Evolutionary conservation across 345 rosid genomes (phyloP).

Genomic region (Lumnitzera racemosa): DNA sequence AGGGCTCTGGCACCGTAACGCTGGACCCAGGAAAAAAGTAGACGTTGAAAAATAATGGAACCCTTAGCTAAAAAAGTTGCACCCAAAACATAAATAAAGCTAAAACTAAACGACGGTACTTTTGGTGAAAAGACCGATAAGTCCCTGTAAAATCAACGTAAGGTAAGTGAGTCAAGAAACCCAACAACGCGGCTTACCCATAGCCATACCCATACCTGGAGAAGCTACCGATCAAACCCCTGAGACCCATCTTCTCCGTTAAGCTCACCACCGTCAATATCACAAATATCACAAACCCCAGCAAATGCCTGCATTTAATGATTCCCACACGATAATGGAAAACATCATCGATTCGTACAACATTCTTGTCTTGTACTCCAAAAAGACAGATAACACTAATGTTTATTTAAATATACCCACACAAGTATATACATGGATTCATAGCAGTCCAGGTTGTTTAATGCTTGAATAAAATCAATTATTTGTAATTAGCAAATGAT

Average conservation of each 20-base stretch:
- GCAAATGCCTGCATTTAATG: conserved; percentile 47
- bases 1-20: conserved; percentile 40
- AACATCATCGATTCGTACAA: no score
- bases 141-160: not conserved
- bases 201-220: conserved; percentile 37
- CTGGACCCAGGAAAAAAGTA: conserved; percentile 17
- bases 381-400: no score
- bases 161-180: not conserved
- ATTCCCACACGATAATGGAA: not conserved
- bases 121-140: not conserved
- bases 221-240: conserved; percentile 35
- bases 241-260: conserved; percentile 47
- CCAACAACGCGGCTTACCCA: not conserved
- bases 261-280: conserved; percentile 55
- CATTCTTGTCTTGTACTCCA: no score
- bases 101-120: not conserved
- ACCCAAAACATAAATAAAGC: not conserved
- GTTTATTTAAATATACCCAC: no score
- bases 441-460: no score
- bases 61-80: no score
- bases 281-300: conserved; percentile 65
- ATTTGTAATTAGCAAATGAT: no score
- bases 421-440: no score
- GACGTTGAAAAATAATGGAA: not conserved
- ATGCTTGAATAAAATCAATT: no score